Base-by-base conservation (phyloP, 2,329 filamentous ascomycete genomes). In the Trichophyton verrucosum region DNA sequence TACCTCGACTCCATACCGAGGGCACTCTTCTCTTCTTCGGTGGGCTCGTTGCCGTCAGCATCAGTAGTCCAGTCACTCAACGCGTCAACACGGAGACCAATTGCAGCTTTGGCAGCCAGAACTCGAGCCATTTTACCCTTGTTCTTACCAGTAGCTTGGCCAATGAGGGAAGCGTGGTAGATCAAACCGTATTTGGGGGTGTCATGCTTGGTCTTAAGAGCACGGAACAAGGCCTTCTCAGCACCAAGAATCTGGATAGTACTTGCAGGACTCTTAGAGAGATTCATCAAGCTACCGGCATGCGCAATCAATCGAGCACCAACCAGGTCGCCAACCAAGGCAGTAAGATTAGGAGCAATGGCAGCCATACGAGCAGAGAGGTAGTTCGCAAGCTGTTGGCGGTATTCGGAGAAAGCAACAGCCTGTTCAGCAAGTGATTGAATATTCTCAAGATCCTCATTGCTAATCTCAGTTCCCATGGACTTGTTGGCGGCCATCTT, bases 101-200 rank as follows among this genome's bases (percentile, higher is more conserved):
- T 84, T 27, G 94, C 90, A 55, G 92, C 86, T 81, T 97, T 97
- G 67, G 92, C 88, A 57, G 94, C 88, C 64, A 99, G 83, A 81
- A 96, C 91, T 82, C 94, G 89, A 47, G 94, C 94, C 71, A 99
- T 96, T 82, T 99, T 99, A 69, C 94, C 94, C 86, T 99, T 99
- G 81, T 97, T 97, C 80, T 90, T 92, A 70, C 94, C 94, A 20
- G 89, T 95, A 33, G 94, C 94, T 78, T 99, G 94, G 51, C 94
- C 95, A 66, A 99, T 95, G 53, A 99, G 83, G 30, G 89, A 94
- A 57, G 89, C 88, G 76, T 95, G 88, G 78, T 94, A 95, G 73
- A 95, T 89, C 66, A 95, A 82, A 82, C 94, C 94, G 71, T 97
- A 99, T 78, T 97, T 99, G 72, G 94, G 94, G 44, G 94, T 99